phyloP scores from a whole-genome alignment of 352 stramenopile species.

The Globisporangium spiculum region DNA sequence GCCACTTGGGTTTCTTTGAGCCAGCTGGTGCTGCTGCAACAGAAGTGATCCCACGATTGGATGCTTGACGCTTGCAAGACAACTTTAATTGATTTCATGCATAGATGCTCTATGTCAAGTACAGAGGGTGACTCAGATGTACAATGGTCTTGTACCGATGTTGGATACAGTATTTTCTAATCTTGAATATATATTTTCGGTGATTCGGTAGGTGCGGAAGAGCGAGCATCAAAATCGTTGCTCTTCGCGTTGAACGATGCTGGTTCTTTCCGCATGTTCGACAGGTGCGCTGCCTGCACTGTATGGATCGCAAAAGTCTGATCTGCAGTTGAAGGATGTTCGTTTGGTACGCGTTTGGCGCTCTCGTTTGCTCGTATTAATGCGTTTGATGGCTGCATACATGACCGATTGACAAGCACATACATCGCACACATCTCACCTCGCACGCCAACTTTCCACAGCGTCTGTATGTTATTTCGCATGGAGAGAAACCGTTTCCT shows the following conservation, averaged over 20 bases:
- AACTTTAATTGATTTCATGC: neutral
- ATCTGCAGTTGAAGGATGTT: neutral
- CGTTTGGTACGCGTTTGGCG: neutral
- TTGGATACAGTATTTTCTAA: neutral
- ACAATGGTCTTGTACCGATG: too few relatives aligned
- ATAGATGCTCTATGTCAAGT: neutral
- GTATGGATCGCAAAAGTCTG: neutral
- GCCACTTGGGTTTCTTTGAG: slow-evolving; percentile 6
- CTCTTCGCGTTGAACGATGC: neutral
- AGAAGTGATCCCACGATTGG: neutral
- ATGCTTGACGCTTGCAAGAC: neutral
- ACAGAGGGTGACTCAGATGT: neutral
- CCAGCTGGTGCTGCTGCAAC: slow-evolving; percentile 8
- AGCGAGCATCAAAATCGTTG: neutral
- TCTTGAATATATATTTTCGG: neutral
- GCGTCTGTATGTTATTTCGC: too few relatives aligned
- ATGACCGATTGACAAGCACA: too few relatives aligned
- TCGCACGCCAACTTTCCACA: too few relatives aligned
- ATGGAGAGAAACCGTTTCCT: too few relatives aligned
- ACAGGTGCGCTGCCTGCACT: neutral
- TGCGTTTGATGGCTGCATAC: neutral
- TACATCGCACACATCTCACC: too few relatives aligned
- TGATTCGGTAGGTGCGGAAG: too few relatives aligned
- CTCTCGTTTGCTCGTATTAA: neutral
- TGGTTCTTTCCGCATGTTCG: slow-evolving; percentile 2